These are phyloP conservation scores for Leccinum angustisporum DNA, from an alignment of 1,284 basidiomycete genomes.

Conservation along the genomic window DNA sequence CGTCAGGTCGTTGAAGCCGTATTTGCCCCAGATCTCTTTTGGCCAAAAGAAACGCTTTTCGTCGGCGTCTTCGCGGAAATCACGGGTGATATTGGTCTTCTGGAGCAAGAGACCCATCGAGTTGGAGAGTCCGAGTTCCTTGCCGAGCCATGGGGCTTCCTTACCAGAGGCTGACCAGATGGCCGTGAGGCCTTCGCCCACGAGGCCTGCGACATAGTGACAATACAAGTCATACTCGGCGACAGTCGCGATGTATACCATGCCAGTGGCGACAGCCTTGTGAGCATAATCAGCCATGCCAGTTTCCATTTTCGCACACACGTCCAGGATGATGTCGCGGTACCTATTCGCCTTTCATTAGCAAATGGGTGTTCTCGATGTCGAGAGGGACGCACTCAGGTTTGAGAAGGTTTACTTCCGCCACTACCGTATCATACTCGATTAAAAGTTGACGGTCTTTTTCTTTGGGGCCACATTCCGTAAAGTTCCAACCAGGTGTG, in stretches of 20 bases:
- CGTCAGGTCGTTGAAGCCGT: constrained; percentile 70
- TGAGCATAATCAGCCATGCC: constrained; percentile 97
- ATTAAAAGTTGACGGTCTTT: constrained; percentile 88
- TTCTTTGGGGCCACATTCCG: constrained; percentile 82
- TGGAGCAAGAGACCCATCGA: constrained; percentile 97
- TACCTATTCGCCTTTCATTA: constrained; percentile 50
- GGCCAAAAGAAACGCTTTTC: constrained; percentile 88
- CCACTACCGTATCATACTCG: constrained; percentile 83
- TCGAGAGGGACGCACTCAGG: constrained; percentile 51
- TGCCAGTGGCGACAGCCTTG: constrained; percentile 69
- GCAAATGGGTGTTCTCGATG: background rate
- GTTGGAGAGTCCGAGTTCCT: constrained; percentile 88
- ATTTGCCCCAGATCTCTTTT: constrained; percentile 83
- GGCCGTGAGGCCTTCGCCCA: constrained; percentile 93
- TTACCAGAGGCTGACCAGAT: constrained; percentile 89
- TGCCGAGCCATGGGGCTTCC: constrained; percentile 75
- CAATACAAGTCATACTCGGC: constrained; percentile 96
- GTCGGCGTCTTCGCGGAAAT: constrained; percentile 90
- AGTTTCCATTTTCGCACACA: constrained; percentile 82
- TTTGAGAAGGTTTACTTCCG: constrained; percentile 75
- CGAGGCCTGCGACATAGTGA: constrained; percentile 97
- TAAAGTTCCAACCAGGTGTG: constrained; percentile 87
- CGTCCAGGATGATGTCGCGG: constrained; percentile 81
- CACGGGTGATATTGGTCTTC: constrained; percentile 98
- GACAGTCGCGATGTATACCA: constrained; percentile 71